Percentiles rank a stretch among this genome's conserved stretches.
Conservation (phyloP, 305 asterid species). For the Fraxinus albicans region DNA sequence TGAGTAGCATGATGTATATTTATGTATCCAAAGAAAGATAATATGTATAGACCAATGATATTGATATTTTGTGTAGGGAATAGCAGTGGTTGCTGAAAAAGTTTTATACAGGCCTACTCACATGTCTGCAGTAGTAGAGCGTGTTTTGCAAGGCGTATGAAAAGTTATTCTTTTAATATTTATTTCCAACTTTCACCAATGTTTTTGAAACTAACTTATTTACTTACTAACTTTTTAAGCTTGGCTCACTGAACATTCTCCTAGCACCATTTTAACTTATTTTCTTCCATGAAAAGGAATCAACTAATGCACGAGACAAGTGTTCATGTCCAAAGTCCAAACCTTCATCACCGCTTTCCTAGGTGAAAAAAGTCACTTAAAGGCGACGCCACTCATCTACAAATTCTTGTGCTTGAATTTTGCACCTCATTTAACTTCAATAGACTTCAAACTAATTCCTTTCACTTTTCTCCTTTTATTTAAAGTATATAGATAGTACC, state of each 20-base stretch:
- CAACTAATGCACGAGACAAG: not conserved
- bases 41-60: not conserved
- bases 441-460: not conserved
- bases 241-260: not conserved
- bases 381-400: not conserved
- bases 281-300: not conserved
- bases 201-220: not conserved
- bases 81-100: not conserved
- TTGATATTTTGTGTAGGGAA: not conserved
- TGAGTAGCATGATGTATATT: not conserved
- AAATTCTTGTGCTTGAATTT: not conserved
- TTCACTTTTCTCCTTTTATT: not conserved
- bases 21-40: not conserved
- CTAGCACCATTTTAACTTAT: not conserved
- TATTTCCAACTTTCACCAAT: not conserved
- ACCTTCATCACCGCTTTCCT: not conserved
- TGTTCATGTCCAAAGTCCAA: not conserved
- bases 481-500: not conserved
- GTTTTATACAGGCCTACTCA: not conserved
- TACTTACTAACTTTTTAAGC: not conserved
- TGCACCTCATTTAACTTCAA: conserved; percentile 8
- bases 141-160: not conserved
- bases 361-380: not conserved
- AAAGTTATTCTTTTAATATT: not conserved
- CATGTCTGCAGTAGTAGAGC: not conserved